Conservation (phyloP, 257 asterid species). For the Hygrophila difformis region DNA sequence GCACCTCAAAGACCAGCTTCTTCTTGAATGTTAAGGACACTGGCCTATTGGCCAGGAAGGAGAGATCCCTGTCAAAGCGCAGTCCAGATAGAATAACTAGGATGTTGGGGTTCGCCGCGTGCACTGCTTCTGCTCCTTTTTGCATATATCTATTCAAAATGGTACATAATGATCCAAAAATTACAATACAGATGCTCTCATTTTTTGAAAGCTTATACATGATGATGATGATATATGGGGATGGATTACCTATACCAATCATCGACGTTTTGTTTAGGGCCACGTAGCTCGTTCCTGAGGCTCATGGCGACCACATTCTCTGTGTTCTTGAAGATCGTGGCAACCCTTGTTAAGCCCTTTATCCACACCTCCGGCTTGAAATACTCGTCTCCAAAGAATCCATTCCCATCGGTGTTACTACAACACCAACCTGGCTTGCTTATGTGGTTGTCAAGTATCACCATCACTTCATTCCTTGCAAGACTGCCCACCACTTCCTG, state of each 20-base stretch:
- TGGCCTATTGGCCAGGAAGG: conserved; percentile 41
- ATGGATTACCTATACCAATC: conserved; percentile 97
- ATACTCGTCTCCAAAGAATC: conserved; percentile 80
- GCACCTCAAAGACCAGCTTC: conserved; percentile 71
- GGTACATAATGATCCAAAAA: too few relatives aligned
- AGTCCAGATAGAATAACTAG: conserved; percentile 74
- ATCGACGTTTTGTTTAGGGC: conserved; percentile 53
- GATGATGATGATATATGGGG: too few relatives aligned
- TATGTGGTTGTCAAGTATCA: conserved; percentile 76
- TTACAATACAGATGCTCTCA: too few relatives aligned
- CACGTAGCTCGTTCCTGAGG: conserved; percentile 87
- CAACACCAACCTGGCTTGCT: conserved; percentile 99
- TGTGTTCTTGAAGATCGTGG: conserved; percentile 51
- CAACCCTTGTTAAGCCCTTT: conserved; percentile 63
- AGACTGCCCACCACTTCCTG: conserved; percentile 93
- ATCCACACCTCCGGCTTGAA: conserved; percentile 75
- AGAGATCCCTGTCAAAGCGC: conserved; percentile 56
- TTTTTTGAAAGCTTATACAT: too few relatives aligned
- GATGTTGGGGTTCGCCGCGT: conserved; percentile 64
- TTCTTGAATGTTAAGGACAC: conserved; percentile 43
- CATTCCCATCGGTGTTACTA: conserved; percentile 73
- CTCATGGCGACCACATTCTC: conserved; percentile 75
- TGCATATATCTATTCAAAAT: conserved; percentile 72
- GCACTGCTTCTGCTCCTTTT: conserved; percentile 86
- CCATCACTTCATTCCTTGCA: conserved; percentile 64